Base-by-base conservation (phyloP, 371 early-diverging fungal genomes). In the Batrachochytrium dendrobatidis region DNA sequence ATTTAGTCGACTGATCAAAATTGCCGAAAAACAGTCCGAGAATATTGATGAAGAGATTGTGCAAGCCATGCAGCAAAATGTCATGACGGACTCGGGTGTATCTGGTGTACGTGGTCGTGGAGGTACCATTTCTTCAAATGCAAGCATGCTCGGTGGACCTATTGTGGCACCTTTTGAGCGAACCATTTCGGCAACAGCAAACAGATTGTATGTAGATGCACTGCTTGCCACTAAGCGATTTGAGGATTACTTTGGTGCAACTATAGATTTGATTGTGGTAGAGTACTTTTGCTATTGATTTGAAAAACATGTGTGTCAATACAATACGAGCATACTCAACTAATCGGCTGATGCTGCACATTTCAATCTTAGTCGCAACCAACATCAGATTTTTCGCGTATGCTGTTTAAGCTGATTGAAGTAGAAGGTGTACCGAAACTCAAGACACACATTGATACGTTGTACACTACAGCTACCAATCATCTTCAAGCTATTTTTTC, bases 151-250 rank as follows among this genome's bases (percentile, higher is more conserved):
- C 6, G 51, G 51, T 32, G 51, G 51, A 22, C 51, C 51, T 3
- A 24, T n/a, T 3, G n/a, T 51, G 3, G 51, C n/a, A 3, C 51
- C 51, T 12, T 51, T 51, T 24, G 53, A 48, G 43, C 30, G 58
- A 8, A 74, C 77, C 1, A 62, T 77, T 3, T 74, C 74, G 3
- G 68, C 65, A 3, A 58, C 61, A 12, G 60, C 71, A 17, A 74
- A 74, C 32, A 20, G 63, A 52, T 35, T 74, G 45, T 74, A 69
- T 58, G 43, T 74, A 8, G 72, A 77, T 49, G 62, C 73, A 0
- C 58, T 77, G 25, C 50, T 77, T 10, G 30, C 53, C 6, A 66
- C 64, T 1, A 56, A 60, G 15, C 64, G 77, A 10, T 74, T 65
- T 57, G 69, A 69, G 43, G 77, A 74, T 6, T 72, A 65, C 52